Conservation (phyloP, 2,329 filamentous ascomycete species). For the Leptographium wingfieldii region DNA sequence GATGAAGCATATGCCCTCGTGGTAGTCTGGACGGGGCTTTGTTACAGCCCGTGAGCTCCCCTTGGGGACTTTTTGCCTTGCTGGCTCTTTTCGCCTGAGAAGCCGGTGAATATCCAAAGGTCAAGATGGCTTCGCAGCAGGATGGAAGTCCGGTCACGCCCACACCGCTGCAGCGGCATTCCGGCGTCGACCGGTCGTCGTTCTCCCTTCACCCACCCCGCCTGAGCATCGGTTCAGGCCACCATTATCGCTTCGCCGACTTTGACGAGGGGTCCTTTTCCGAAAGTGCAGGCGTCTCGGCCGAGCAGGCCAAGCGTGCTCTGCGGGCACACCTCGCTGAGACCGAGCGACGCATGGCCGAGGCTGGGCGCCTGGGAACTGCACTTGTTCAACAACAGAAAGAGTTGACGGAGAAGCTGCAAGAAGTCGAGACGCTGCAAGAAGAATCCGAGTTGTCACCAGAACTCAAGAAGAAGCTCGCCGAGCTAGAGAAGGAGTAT, state of each 20-base stretch:
- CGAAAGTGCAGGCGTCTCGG: constrained; percentile 63
- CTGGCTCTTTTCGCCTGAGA: constrained; percentile 1
- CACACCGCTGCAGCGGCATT: constrained; percentile 9
- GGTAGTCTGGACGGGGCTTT: background rate
- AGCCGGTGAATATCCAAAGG: background rate
- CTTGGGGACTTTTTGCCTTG: background rate
- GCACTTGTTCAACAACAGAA: constrained; percentile 78
- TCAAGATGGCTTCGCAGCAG: constrained; percentile 9
- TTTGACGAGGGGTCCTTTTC: constrained; percentile 75
- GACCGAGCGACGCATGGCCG: constrained; percentile 80
- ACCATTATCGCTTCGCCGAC: constrained; percentile 63
- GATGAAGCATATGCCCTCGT: constrained; percentile 1
- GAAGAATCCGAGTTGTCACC: constrained; percentile 67
- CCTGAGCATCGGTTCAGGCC: constrained; percentile 19
- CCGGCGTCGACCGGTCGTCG: constrained; percentile 6
- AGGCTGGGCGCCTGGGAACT: constrained; percentile 80
- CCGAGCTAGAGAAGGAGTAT: constrained; percentile 86
- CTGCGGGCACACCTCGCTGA: constrained; percentile 86
- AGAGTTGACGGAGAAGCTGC: constrained; percentile 67
- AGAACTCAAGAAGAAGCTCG: constrained; percentile 70
- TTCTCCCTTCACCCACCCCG: constrained; percentile 10
- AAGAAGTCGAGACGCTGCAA: constrained; percentile 70
- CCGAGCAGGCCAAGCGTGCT: constrained; percentile 75
- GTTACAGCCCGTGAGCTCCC: background rate
- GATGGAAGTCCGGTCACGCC: constrained; percentile 13